phyloP scores from a whole-genome alignment of 2,329 filamentous ascomycete species.

The Cladosporium sphaerospermum region DNA sequence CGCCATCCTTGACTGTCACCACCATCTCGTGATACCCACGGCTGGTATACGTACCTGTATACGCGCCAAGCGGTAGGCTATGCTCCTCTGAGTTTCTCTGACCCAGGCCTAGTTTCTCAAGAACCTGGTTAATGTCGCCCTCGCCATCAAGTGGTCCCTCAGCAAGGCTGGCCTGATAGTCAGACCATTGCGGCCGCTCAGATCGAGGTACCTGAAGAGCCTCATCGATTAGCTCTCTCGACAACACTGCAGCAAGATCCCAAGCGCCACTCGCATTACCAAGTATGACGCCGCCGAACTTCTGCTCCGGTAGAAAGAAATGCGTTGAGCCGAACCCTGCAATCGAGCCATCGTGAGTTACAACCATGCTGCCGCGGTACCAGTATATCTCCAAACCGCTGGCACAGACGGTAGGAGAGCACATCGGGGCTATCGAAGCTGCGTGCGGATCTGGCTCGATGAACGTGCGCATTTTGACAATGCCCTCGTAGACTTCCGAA shows the following conservation, averaged over 20 bases:
- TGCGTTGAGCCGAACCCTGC: conserved; percentile 23
- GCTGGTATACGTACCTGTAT: conserved; percentile 23
- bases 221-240: conserved; percentile 23
- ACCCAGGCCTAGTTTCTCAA: not conserved
- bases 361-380: conserved; percentile 26
- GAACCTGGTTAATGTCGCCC: conserved; percentile 13
- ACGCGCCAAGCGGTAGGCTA: conserved; percentile 18
- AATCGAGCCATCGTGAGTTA: conserved; percentile 27
- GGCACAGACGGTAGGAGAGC: conserved; percentile 23
- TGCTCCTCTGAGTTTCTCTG: conserved; percentile 9
- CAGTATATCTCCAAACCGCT: conserved; percentile 25
- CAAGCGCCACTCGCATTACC: conserved; percentile 22
- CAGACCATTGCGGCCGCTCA: conserved; percentile 17
- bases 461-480: conserved; percentile 24
- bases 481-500: conserved; percentile 20
- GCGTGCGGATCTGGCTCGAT: conserved; percentile 14
- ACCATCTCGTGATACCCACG: conserved; percentile 25
- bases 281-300: conserved; percentile 28
- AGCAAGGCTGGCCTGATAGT: not conserved
- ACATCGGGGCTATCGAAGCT: not conserved
- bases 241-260: conserved; percentile 14
- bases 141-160: not conserved
- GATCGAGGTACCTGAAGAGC: conserved; percentile 16
- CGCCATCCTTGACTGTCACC: conserved; percentile 22
- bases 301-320: conserved; percentile 26